Percentiles rank a stretch among this genome's conserved stretches.
phyloP scores from a whole-genome alignment of 371 early-diverging fungal species.

The Apophysomyces sp. region DNA sequence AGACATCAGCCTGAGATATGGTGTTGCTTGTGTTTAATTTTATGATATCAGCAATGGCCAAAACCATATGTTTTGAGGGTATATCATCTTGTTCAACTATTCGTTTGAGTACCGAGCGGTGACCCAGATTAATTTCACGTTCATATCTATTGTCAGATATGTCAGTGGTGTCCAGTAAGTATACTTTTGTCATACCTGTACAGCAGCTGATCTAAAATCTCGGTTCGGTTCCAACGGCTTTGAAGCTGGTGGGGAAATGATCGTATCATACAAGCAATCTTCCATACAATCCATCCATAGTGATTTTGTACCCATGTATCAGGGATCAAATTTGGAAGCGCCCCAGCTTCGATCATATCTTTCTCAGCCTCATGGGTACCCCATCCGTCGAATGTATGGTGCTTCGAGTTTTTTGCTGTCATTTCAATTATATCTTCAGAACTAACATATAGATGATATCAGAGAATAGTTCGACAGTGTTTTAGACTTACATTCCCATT shows the following conservation, averaged over 20 bases:
- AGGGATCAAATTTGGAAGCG: constrained; percentile 32
- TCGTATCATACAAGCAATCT: constrained; percentile 61
- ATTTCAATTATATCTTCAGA: constrained; percentile 28
- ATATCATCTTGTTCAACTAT: constrained; percentile 72
- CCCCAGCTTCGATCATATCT: constrained; percentile 42
- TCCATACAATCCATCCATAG: constrained; percentile 75
- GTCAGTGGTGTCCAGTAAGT: neutral
- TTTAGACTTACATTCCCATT: constrained; percentile 17
- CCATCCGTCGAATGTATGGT: constrained; percentile 42
- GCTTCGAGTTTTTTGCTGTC: constrained; percentile 25
- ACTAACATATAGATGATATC: constrained; percentile 10
- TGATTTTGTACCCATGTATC: constrained; percentile 71
- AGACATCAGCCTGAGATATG: neutral
- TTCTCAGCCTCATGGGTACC: constrained; percentile 42
- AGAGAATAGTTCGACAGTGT: neutral
- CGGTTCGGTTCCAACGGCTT: constrained; percentile 43
- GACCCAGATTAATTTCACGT: constrained; percentile 65
- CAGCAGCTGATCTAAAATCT: constrained; percentile 58
- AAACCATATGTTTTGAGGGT: constrained; percentile 61
- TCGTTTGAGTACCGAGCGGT: constrained; percentile 65
- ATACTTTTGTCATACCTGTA: constrained; percentile 41
- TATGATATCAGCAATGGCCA: constrained; percentile 62
- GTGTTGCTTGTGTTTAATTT: neutral
- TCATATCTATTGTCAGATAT: constrained; percentile 55
- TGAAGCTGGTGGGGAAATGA: constrained; percentile 48